Evolutionary conservation across 129 eudicot species (phyloP), one percentile per base, ranked within the genome.

Genomic region (Flaveria brownii): DNA sequence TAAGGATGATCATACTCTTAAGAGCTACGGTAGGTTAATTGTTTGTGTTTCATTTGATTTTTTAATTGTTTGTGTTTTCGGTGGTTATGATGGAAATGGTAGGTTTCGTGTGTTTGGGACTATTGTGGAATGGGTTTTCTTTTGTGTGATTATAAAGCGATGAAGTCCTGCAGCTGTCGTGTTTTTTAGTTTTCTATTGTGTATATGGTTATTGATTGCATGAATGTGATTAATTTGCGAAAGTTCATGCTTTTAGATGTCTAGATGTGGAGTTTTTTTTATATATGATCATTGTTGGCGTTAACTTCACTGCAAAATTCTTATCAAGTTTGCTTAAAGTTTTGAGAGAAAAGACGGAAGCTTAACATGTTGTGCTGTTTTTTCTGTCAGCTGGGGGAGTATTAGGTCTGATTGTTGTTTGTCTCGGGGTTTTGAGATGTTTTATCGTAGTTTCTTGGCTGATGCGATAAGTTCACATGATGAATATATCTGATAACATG

Each of bases 1-100:
- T 18, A 91, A 86, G 89, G 94, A 86, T 55, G 91, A 91, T 78
- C 94, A 86, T 68, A 88, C 89, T 49, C 88, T 91, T 26, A 68
- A 81, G 55, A 88, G 91, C 84, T 91, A 91, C 26, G 97, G 97
- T 91, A 86, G 9, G 9, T 3, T 43, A 0, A 45, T 45, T 63
- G 33, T 17, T 30, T 30, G 36, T 22, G 4, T 14, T 30, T 39
- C 49, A 3, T 18, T 59, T 4, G 64, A 3, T n/a, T 3, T 52
- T 28, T 0, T 42, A 46, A 71, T 64, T 51, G 52, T 17, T 70
- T 70, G 45, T 41, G 6, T 64, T 51, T 42, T 41, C 22, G 2
- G 23, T 55, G 77, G 63, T 71, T 82, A 16, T 16, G 46, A 55
- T 62, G 6, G 63, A 13, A 54, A 54, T 55, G 60, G 47, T 43